Evolutionary conservation across 176 grass and related monocot species (phyloP).

Genomic region (Saccharum officinarum): DNA sequence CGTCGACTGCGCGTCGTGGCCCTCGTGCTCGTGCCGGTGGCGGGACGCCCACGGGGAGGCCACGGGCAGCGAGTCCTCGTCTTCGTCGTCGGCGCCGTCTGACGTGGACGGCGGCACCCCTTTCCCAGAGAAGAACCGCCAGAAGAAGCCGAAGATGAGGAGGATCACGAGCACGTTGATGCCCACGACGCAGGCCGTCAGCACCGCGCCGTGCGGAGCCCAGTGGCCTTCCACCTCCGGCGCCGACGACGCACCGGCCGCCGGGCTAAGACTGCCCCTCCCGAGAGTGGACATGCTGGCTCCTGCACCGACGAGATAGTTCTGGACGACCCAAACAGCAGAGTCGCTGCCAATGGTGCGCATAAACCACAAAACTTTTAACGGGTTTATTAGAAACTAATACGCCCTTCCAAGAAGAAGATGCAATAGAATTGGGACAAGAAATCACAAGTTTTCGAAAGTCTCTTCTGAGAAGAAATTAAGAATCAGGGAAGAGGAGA

Average conservation of each 20-base stretch:
- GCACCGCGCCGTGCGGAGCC: constrained; percentile 30
- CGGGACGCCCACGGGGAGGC: constrained; percentile 20
- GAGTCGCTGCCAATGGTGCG: neutral
- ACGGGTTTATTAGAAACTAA: neutral
- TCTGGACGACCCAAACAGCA: constrained; percentile 1
- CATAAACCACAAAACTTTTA: constrained; percentile 12
- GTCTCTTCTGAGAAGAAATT: neutral
- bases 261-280: neutral
- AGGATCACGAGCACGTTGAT: constrained; percentile 57
- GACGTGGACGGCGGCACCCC: neutral
- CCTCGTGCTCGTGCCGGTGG: neutral
- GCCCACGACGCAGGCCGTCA: constrained; percentile 41
- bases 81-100: neutral
- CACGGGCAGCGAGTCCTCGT: constrained; percentile 17
- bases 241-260: constrained; percentile 13
- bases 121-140: constrained; percentile 58
- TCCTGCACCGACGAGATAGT: neutral
- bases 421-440: neutral
- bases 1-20: neutral
- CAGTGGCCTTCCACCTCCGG: constrained; percentile 20
- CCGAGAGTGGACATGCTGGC: constrained; percentile 22
- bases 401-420: neutral
- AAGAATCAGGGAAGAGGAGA: neutral
- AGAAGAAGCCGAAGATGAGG: constrained; percentile 62
- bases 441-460: neutral